Conservation (phyloP, 345 rosid species). For the Nephelium lappaceum region DNA sequence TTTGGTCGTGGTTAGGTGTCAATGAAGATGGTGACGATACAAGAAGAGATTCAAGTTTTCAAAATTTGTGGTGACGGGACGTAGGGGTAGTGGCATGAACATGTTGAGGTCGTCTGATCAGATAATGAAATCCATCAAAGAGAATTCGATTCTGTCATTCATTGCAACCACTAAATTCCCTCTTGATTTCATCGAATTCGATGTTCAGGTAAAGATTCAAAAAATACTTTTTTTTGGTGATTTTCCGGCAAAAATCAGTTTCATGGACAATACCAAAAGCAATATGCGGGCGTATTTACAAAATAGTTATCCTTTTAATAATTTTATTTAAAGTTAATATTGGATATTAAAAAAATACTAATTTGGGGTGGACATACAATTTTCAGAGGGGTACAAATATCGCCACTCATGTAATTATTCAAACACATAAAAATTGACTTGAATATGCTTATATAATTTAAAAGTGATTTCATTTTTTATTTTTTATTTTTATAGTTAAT, state of each 20-base stretch:
- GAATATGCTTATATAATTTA: too few relatives aligned
- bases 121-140: conserved; percentile 60
- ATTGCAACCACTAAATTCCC: conserved; percentile 54
- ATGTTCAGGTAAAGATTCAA: conserved; percentile 58
- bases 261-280: not conserved
- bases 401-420: too few relatives aligned
- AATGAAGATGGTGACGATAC: conserved; percentile 32
- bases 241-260: not conserved
- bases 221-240: too few relatives aligned
- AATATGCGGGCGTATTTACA: too few relatives aligned
- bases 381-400: too few relatives aligned
- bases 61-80: conserved; percentile 65
- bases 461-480: too few relatives aligned
- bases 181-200: conserved; percentile 69
- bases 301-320: too few relatives aligned
- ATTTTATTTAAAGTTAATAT: too few relatives aligned
- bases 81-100: conserved; percentile 79
- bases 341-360: too few relatives aligned
- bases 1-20: conserved; percentile 25
- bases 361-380: too few relatives aligned
- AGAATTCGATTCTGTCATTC: conserved; percentile 64
- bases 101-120: conserved; percentile 42
- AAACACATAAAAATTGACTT: too few relatives aligned
- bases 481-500: too few relatives aligned
- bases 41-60: conserved; percentile 27